Evolutionary conservation across 495 filamentous ascomycete species (phyloP), one percentile per base, ranked within the genome.

Genomic region (Xylaria sp.): DNA sequence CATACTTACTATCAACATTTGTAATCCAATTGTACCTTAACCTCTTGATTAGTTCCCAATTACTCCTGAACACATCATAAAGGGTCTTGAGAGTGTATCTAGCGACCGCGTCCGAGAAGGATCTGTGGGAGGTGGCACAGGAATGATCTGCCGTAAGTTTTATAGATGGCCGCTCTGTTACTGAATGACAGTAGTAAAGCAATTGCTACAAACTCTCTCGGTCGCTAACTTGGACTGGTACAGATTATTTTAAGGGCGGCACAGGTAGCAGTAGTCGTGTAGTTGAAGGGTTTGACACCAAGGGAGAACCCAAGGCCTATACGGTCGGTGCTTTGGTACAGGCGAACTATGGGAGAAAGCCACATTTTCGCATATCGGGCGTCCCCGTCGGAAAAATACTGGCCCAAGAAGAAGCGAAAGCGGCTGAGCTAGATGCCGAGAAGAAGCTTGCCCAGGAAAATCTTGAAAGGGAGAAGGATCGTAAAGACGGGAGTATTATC

Each of bases 401-500:
- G 44, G 75, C 75, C 14, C 75, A 78, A 61, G 77, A 82, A 62
- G 68, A 78, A 65, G 68, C 72, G 26, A 61, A 74, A 35, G 71
- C 69, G 66, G 72, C 74, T 43, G 65, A 75, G 66, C 69, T 61
- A 71, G 72, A 75, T 68, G 37, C 67, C 6, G 74, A 71, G 68
- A 79, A 70, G 73, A 80, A 66, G 44, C 70, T 73, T 72, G 71
- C 68, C 7, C 53, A 53, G 43, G 65, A 76, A 12, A 70, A 67
- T 29, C 68, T 78, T 35, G 55, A 77, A 55, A 73, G 72, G 40
- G 75, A 78, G 72, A 82, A 81, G 73, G 76, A 80, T 29, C 67
- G 71, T 26, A 86, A 86, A 67, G 86, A 87, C 59, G 86, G 86
- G n/a, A 84, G 82, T 67, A 87, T 88, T 68, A 85, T 88, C 69